A percentile compares a stretch with the other conserved stretches of the same genome.
Evolutionary conservation across 768 basidiomycete genomes (phyloP).

Genomic region (Leccinum olivaceopallidum): DNA sequence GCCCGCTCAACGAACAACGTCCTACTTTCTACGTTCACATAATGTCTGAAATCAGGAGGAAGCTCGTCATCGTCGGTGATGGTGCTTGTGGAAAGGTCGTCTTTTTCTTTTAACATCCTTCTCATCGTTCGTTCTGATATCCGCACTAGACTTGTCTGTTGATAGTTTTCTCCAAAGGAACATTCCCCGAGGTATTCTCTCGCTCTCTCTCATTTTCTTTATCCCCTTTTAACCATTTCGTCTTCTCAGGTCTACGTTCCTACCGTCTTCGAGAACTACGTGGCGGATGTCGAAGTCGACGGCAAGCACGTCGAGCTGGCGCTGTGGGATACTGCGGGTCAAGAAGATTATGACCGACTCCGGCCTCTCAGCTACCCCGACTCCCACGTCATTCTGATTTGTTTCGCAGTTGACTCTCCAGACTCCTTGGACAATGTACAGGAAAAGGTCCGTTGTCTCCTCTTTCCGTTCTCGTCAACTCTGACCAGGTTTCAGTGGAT

Average conservation of each 20-base stretch:
- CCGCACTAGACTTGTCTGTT: conserved; percentile 77
- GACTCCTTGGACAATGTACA: conserved; percentile 99
- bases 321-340: conserved; percentile 99
- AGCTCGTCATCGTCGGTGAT: conserved; percentile 98
- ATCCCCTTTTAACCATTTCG: not conserved
- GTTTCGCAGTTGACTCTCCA: conserved; percentile 97
- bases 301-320: conserved; percentile 98
- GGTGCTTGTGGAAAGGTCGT: conserved; percentile 93
- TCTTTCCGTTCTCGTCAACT: conserved; percentile 7
- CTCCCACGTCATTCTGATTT: conserved; percentile 99
- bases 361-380: conserved; percentile 97
- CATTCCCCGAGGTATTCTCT: conserved; percentile 81
- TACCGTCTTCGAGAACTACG: conserved; percentile 99
- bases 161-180: conserved; percentile 96
- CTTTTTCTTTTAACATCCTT: not conserved
- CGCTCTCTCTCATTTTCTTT: not conserved
- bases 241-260: conserved; percentile 89
- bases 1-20: conserved; percentile 34
- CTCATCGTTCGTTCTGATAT: conserved; percentile 21
- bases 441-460: conserved; percentile 78
- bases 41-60: conserved; percentile 98
- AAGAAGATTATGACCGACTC: conserved; percentile 99
- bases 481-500: conserved; percentile 72
- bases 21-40: conserved; percentile 36
- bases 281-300: conserved; percentile 98